Evolutionary conservation across 495 filamentous ascomycete genomes (phyloP).

Genomic region (Haplographium delicatum): DNA sequence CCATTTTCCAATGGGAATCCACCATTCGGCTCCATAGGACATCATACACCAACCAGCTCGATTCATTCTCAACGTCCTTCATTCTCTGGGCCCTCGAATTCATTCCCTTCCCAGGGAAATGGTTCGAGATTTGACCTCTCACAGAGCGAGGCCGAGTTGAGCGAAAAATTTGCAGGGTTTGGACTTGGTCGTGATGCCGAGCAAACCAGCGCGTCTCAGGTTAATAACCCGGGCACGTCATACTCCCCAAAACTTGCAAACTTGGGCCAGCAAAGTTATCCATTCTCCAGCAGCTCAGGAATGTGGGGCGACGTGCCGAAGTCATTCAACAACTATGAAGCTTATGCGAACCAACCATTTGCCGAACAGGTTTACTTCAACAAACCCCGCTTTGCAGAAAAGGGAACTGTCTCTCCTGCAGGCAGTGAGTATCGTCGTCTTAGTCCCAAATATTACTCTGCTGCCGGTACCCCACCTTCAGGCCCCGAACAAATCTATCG

Average conservation of each 20-base stretch:
- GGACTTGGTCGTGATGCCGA: slow-evolving; percentile 15
- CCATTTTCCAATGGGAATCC: slow-evolving; percentile 16
- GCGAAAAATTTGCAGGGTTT: slow-evolving; percentile 21
- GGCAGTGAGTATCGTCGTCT: slow-evolving; percentile 47
- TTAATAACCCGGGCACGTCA: slow-evolving; percentile 4
- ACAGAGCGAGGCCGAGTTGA: slow-evolving; percentile 20
- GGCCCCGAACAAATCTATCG: slow-evolving; percentile 19
- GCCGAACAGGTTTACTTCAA: slow-evolving; percentile 22
- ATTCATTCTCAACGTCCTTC: slow-evolving; percentile 25
- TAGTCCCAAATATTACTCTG: slow-evolving; percentile 50
- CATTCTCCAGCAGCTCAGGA: slow-evolving; percentile 3
- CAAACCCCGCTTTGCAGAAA: slow-evolving; percentile 30
- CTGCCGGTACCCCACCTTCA: slow-evolving; percentile 33
- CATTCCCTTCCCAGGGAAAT: slow-evolving; percentile 15
- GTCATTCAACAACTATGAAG: slow-evolving; percentile 11
- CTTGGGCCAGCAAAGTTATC: slow-evolving; percentile 13
- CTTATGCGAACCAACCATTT: slow-evolving; percentile 21
- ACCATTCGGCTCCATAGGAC: slow-evolving; percentile 21
- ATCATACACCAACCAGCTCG: slow-evolving; percentile 26
- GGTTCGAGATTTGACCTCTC: slow-evolving; percentile 15
- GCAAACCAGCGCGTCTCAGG: slow-evolving; percentile 8
- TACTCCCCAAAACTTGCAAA: slow-evolving; percentile 19
- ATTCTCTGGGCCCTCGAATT: slow-evolving; percentile 15
- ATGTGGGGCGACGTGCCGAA: slow-evolving; percentile 23
- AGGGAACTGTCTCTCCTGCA: slow-evolving; percentile 41